A percentile compares a stretch with the other conserved stretches of the same genome.
These are phyloP conservation scores for Wallacemonas collosoma DNA, from an alignment of 208 protist species.

Conservation along the genomic window DNA sequence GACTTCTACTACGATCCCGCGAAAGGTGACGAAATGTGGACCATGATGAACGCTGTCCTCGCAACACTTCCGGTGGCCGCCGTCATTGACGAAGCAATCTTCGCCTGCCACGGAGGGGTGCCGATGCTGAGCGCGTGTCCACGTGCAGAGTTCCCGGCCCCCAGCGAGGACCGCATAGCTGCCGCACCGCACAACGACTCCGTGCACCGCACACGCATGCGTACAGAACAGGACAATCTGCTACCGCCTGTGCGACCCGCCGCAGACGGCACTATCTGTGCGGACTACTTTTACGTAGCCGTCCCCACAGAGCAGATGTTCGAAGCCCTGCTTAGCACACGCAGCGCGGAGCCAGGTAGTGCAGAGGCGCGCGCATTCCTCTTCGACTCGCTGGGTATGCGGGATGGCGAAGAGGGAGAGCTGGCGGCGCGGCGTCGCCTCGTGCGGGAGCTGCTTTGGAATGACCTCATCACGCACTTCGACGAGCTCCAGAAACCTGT, in stretches of 20 bases:
- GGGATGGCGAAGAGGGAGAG: constrained; percentile 16
- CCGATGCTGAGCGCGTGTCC: constrained; percentile 40
- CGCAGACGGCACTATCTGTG: not conserved
- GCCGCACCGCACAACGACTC: constrained; percentile 5
- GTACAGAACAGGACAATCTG: not conserved
- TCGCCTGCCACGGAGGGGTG: constrained; percentile 90
- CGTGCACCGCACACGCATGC: not conserved
- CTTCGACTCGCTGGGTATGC: constrained; percentile 26
- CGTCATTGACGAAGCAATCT: constrained; percentile 81
- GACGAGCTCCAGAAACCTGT: not conserved
- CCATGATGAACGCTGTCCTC: constrained; percentile 73
- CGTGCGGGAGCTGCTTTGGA: constrained; percentile 77
- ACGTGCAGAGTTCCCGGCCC: not conserved
- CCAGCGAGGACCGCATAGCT: constrained; percentile 1
- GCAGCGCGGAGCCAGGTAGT: not conserved
- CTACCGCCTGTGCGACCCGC: constrained; percentile 9
- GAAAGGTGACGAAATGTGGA: constrained; percentile 67
- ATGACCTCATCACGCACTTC: constrained; percentile 31
- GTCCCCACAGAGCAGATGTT: constrained; percentile 33
- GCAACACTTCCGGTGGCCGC: constrained; percentile 72
- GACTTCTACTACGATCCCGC: constrained; percentile 56
- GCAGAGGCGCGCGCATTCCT: constrained; percentile 20
- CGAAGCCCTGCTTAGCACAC: constrained; percentile 24
- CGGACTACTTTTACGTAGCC: constrained; percentile 18
- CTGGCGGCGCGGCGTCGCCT: constrained; percentile 44